Conservation (phyloP, 2,329 filamentous ascomycete species). For the Aaosphaeria pasadenensis region DNA sequence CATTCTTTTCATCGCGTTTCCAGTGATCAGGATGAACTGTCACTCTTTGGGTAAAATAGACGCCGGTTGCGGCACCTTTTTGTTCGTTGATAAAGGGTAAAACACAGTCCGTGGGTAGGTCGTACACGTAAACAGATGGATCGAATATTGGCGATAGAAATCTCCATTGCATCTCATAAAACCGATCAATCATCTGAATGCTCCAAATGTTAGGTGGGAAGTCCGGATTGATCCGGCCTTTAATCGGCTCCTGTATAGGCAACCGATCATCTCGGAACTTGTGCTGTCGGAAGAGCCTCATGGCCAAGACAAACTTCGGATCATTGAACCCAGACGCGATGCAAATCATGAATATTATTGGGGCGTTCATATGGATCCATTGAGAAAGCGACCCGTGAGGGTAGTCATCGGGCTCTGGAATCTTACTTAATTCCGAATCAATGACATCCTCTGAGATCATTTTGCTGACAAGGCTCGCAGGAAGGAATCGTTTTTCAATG, state of each 20-base stretch:
- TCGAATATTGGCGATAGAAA: slow-evolving; percentile 10
- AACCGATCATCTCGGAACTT: slow-evolving; percentile 4
- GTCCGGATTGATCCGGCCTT: not conserved
- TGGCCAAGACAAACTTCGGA: not conserved
- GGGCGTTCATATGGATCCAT: slow-evolving; percentile 2
- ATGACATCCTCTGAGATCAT: too few species aligned
- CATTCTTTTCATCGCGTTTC: not conserved
- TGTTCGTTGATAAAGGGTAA: slow-evolving; percentile 8
- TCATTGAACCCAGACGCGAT: slow-evolving; percentile 3
- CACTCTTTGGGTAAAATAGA: slow-evolving; percentile 6
- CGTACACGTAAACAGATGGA: slow-evolving; percentile 1
- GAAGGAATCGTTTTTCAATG: too few species aligned
- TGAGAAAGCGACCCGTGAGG: not conserved
- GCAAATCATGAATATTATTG: slow-evolving; percentile 6
- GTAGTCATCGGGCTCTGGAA: too few species aligned
- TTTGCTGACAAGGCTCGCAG: too few species aligned
- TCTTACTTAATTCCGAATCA: too few species aligned
- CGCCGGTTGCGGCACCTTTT: slow-evolving; percentile 1
- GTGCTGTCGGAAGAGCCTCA: slow-evolving; percentile 1
- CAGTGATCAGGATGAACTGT: slow-evolving; percentile 8
- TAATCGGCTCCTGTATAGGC: slow-evolving; percentile 1
- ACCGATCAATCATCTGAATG: not conserved
- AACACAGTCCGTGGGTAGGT: slow-evolving; percentile 5
- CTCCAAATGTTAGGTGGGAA: slow-evolving; percentile 5
- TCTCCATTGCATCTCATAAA: slow-evolving; percentile 13